Percentiles rank a stretch among this genome's conserved stretches.
Evolutionary conservation across 257 asterid species (phyloP).

Genomic region (Vinca minor): DNA sequence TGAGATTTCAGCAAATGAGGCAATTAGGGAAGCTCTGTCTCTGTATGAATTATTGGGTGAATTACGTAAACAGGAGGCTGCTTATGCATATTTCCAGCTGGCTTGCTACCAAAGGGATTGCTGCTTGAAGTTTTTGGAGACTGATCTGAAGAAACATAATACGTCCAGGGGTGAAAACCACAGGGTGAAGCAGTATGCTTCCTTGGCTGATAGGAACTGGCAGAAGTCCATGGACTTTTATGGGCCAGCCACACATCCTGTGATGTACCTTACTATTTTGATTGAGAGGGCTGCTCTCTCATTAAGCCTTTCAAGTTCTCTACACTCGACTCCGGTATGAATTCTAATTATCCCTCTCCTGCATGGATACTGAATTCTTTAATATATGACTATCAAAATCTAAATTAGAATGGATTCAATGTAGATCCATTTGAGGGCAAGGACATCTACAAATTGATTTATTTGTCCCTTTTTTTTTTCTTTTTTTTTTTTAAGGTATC

Average conservation of each 20-base stretch:
- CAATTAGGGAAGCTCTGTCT: slow-evolving; percentile 83
- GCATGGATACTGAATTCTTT: neutral
- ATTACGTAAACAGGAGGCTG: slow-evolving; percentile 78
- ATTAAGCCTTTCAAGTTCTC: slow-evolving; percentile 50
- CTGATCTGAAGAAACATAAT: slow-evolving; percentile 39
- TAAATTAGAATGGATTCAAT: neutral
- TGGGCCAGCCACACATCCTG: slow-evolving; percentile 64
- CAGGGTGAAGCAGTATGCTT: slow-evolving; percentile 74
- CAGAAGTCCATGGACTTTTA: slow-evolving; percentile 76
- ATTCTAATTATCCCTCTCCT: slow-evolving; percentile 10
- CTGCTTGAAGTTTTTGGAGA: slow-evolving; percentile 66
- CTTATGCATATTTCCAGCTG: slow-evolving; percentile 82
- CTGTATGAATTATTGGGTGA: slow-evolving; percentile 80
- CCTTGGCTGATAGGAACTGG: slow-evolving; percentile 96
- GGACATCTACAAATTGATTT: too few relatives aligned
- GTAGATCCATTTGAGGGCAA: neutral
- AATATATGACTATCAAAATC: neutral
- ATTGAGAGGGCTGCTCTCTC: slow-evolving; percentile 64
- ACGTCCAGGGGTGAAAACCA: slow-evolving; percentile 53
- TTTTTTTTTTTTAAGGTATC: neutral
- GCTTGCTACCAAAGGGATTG: slow-evolving; percentile 83
- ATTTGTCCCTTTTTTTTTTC: neutral
- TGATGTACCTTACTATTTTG: slow-evolving; percentile 63
- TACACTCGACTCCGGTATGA: slow-evolving; percentile 64
- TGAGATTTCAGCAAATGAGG: slow-evolving; percentile 85